Evolutionary conservation across 2,329 filamentous ascomycete species (phyloP).

Genomic region (Drechmeria coniospora): DNA sequence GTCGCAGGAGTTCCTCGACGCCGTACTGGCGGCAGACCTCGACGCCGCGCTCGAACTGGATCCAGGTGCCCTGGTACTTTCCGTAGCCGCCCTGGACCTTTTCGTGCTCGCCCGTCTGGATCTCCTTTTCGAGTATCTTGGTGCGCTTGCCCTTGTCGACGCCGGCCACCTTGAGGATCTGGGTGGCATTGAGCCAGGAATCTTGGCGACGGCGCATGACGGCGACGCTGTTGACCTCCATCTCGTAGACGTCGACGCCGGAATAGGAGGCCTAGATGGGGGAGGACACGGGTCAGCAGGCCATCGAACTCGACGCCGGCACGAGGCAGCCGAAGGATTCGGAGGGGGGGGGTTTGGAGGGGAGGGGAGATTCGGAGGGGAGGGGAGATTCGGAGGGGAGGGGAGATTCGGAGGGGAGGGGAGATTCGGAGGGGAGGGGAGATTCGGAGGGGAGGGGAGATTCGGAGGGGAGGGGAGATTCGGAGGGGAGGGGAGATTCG

Average conservation of each 20-base stretch:
- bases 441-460: too few species aligned
- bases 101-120: constrained; percentile 88
- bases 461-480: too few species aligned
- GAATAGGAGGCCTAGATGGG: constrained; percentile 70
- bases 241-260: constrained; percentile 92
- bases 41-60: constrained; percentile 79
- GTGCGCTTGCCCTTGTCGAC: constrained; percentile 97
- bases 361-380: too few species aligned
- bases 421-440: too few species aligned
- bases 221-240: constrained; percentile 85
- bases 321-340: too few species aligned
- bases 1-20: constrained; percentile 61
- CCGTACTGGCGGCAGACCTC: constrained; percentile 76
- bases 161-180: constrained; percentile 93
- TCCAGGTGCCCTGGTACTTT: constrained; percentile 99
- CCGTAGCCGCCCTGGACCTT: constrained; percentile 98
- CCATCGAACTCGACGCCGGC: background rate
- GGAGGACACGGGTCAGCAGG: constrained; percentile 5
- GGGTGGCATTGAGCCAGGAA: constrained; percentile 94
- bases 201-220: constrained; percentile 94
- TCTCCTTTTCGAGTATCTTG: constrained; percentile 96
- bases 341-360: too few species aligned
- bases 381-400: too few species aligned
- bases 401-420: too few species aligned
- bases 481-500: too few species aligned